Evolutionary conservation across 352 stramenopile genomes (phyloP).

Genomic region (Globisporangium mamillatum): DNA sequence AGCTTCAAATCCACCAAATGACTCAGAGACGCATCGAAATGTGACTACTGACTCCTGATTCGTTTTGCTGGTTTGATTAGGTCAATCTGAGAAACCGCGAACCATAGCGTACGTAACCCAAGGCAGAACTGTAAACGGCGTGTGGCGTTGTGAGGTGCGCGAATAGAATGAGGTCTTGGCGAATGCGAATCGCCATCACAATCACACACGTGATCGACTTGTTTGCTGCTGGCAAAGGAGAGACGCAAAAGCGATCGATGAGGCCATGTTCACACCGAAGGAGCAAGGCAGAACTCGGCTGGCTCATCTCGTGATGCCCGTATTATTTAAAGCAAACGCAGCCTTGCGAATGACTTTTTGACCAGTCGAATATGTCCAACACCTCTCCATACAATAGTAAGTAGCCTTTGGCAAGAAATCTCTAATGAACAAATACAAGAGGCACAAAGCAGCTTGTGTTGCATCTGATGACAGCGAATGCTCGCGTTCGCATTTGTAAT

Average conservation of each 20-base stretch:
- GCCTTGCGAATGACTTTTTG: background rate
- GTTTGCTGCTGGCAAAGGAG: too few species aligned
- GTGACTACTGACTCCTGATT: background rate
- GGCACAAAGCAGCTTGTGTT: background rate
- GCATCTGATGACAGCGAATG: background rate
- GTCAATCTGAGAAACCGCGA: constrained; percentile 3
- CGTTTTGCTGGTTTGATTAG: background rate
- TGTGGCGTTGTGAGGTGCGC: background rate
- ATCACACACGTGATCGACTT: too few species aligned
- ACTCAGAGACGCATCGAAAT: background rate
- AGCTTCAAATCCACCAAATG: background rate
- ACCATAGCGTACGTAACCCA: background rate
- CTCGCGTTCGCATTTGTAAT: constrained; percentile 2
- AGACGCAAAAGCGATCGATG: background rate
- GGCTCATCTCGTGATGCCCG: background rate
- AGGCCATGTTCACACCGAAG: background rate
- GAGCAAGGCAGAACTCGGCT: too few species aligned
- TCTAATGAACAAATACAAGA: background rate
- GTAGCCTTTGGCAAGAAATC: too few species aligned
- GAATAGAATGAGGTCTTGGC: background rate
- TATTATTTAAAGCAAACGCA: background rate
- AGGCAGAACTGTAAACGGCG: background rate
- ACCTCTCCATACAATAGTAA: background rate
- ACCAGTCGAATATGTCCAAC: background rate
- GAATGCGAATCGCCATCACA: background rate